Evolutionary conservation across 345 rosid species (phyloP).

Genomic region (Odontarrhena argentea): DNA sequence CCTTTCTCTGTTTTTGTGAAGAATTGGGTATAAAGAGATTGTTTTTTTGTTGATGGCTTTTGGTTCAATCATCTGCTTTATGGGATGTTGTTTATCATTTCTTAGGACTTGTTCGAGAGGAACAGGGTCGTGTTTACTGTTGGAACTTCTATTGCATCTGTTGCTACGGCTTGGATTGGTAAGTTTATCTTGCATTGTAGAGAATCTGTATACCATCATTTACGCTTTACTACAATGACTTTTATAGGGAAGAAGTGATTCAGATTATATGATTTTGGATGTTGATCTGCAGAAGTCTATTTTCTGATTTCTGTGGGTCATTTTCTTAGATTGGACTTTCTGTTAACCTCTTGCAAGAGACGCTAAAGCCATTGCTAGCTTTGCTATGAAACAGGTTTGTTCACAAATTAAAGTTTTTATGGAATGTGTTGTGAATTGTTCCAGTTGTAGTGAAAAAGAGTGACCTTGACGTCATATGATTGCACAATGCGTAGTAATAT

Average conservation of each 20-base stretch:
- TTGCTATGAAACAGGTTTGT: conserved; percentile 69
- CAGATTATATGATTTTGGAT: not conserved
- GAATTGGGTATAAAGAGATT: conserved; percentile 14
- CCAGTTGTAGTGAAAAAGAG: not conserved
- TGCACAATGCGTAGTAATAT: not conserved
- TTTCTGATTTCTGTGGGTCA: not conserved
- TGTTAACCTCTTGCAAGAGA: conserved; percentile 51
- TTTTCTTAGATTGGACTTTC: not conserved
- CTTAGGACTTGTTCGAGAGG: conserved; percentile 83
- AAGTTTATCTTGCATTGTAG: conserved; percentile 32
- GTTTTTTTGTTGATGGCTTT: not conserved
- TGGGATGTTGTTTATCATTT: conserved; percentile 3
- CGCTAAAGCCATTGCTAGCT: conserved; percentile 76
- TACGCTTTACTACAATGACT: not conserved
- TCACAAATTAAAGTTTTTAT: not conserved
- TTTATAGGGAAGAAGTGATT: no score
- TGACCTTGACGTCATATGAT: conserved; percentile 1
- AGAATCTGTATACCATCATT: not conserved
- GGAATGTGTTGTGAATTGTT: conserved; percentile 6
- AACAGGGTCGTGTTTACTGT: conserved; percentile 83
- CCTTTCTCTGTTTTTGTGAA: not conserved
- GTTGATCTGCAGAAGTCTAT: not conserved
- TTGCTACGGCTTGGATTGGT: conserved; percentile 95
- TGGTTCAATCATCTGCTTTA: not conserved
- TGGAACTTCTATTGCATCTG: conserved; percentile 90